phyloP scores from a whole-genome alignment of 257 asterid species.

The Nicotiana sylvestris region DNA sequence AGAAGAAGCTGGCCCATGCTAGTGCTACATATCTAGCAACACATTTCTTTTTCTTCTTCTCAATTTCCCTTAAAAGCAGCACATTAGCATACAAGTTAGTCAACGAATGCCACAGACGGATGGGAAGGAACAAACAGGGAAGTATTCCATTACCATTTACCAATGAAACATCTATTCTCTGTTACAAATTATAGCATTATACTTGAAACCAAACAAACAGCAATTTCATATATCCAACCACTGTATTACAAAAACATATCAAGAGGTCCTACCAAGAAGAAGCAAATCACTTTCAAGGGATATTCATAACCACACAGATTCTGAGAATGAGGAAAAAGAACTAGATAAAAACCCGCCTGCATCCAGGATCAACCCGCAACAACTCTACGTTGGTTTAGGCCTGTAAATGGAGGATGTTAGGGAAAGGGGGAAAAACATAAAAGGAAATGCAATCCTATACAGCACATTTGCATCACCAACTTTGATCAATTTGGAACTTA shows the following conservation, averaged over 20 bases:
- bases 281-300: background rate
- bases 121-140: too few species aligned
- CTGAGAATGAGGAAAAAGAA: background rate
- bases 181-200: background rate
- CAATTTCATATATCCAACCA: background rate
- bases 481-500: background rate
- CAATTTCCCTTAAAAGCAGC: too few species aligned
- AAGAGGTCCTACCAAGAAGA: background rate
- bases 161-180: background rate
- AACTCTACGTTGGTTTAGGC: background rate
- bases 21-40: too few species aligned
- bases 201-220: background rate
- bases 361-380: slow-evolving; percentile 3
- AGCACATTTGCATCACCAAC: background rate
- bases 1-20: too few species aligned
- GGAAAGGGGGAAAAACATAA: too few species aligned
- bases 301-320: slow-evolving; percentile 4
- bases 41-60: too few species aligned
- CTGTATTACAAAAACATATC: background rate
- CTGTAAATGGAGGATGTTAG: slow-evolving; percentile 2
- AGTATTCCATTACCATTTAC: too few species aligned
- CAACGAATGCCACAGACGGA: too few species aligned
- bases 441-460: background rate
- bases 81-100: too few species aligned
- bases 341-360: slow-evolving; percentile 9